phyloP scores from a whole-genome alignment of 202 grass and related monocot species.

The Carex sylvatica region DNA sequence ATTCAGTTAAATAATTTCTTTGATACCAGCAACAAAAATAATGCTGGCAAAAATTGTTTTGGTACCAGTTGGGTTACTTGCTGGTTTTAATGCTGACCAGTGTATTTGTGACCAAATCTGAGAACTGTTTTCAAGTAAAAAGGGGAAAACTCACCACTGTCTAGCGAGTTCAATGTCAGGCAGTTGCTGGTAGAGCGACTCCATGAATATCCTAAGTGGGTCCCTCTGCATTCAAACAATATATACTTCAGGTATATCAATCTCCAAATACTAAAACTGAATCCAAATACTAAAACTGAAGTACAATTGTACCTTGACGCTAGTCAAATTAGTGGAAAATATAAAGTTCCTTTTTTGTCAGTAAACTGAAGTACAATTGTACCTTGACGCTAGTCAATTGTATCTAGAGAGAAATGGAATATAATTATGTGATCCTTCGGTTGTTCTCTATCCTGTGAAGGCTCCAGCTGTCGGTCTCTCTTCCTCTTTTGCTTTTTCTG shows the following conservation, averaged over 20 bases:
- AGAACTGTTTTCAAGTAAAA: neutral
- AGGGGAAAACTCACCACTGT: conserved; percentile 10
- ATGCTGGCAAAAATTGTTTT: neutral
- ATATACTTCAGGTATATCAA: neutral
- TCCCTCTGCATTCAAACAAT: conserved; percentile 27
- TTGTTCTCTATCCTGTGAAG: neutral
- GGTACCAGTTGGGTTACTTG: neutral
- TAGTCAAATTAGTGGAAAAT: neutral
- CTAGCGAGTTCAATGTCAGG: conserved; percentile 17
- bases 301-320: neutral
- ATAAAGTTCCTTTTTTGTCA: neutral
- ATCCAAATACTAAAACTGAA: neutral
- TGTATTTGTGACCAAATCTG: neutral
- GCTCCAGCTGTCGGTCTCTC: neutral
- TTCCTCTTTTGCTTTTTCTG: conserved; percentile 13
- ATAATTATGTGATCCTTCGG: neutral
- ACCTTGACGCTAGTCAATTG: neutral
- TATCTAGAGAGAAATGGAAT: neutral
- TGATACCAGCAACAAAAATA: neutral
- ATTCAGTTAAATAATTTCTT: neutral
- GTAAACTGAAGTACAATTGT: neutral
- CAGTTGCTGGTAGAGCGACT: conserved; percentile 23
- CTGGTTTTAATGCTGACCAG: neutral
- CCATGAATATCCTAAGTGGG: conserved; percentile 30
- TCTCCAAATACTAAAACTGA: neutral